Evolutionary conservation across 1,139 yeast genomes (phyloP).

Genomic region (Geotrichum australiense): DNA sequence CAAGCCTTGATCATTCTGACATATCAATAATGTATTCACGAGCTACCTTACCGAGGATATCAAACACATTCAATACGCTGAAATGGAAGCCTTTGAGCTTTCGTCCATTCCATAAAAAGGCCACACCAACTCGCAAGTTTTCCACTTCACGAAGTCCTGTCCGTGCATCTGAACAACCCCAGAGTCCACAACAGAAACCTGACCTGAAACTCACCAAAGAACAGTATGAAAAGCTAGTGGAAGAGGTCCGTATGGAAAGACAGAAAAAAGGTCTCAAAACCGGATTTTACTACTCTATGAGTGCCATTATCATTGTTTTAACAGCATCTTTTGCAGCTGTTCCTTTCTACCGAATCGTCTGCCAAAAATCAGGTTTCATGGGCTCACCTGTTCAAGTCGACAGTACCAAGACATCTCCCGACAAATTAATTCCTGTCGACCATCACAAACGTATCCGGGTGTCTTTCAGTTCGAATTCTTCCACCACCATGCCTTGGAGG

Average conservation of each 20-base stretch:
- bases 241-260: slow-evolving; percentile 30
- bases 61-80: no score
- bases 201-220: slow-evolving; percentile 10
- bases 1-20: no score
- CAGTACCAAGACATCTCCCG: slow-evolving; percentile 69
- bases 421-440: slow-evolving; percentile 81
- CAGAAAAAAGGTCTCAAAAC: slow-evolving; percentile 39
- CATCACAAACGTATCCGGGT: slow-evolving; percentile 75
- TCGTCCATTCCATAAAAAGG: no score
- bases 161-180: background rate
- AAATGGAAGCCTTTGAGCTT: no score
- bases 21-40: no score
- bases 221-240: slow-evolving; percentile 25
- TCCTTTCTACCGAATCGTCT: slow-evolving; percentile 83
- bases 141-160: no score
- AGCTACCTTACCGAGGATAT: no score
- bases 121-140: no score
- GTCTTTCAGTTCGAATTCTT: slow-evolving; percentile 85
- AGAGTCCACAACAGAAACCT: background rate
- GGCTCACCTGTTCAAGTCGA: slow-evolving; percentile 96
- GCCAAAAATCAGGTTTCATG: slow-evolving; percentile 94
- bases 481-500: slow-evolving; percentile 90
- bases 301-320: slow-evolving; percentile 63
- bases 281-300: slow-evolving; percentile 63
- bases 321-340: slow-evolving; percentile 89